Base-by-base conservation (phyloP, 2,329 filamentous ascomycete species). In the Clonostachys sp. region DNA sequence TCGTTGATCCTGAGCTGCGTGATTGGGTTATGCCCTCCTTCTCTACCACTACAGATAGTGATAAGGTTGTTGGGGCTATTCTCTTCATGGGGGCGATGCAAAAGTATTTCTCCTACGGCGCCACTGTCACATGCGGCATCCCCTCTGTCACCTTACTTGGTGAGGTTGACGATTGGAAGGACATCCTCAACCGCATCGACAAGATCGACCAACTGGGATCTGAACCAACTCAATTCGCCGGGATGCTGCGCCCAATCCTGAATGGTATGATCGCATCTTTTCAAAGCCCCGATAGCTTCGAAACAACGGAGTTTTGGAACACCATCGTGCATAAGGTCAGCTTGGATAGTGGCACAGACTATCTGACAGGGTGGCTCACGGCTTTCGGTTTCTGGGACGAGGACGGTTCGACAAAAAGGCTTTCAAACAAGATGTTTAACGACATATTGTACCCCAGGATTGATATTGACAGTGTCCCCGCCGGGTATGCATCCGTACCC, bases 121-220 rank as follows among this genome's bases (percentile, higher is more conserved):
- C 53, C 10, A 10, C 8, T 12, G 42, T 14, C 1, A 48, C 64
- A 0, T 81, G 76, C 51, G 77, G 77, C 0, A 61, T 81, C 3
- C 78, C 78, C 0, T 69, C 67, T 0, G 73, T 80, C 1, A 80
- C 76, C 0, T 58, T 81, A 2, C 62, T 74, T 0, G 77, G 78
- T 2, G 64, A 73, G 38, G 55, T 62, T 10, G 48, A 50, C 2
- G 77, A 82, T 56, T 81, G 73, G 67, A 54, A 61, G 18, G 33
- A 52, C 3, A 58, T 69, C 2, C 49, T 62, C 5, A 8, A 17
- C 0, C 61, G 63, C 3, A 36, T 75, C 5, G 36, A 39, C 17
- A 39, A 39, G 17, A 52, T 77, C 0, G 41, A 53, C 0, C 47
- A 60, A 2, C 61, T 68, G 12, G 73, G 71, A 0, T 46, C 57